Evolutionary conservation across 2,329 filamentous ascomycete genomes (phyloP), one percentile per base, ranked within the genome.

Genomic region (Beauveria varroae): DNA sequence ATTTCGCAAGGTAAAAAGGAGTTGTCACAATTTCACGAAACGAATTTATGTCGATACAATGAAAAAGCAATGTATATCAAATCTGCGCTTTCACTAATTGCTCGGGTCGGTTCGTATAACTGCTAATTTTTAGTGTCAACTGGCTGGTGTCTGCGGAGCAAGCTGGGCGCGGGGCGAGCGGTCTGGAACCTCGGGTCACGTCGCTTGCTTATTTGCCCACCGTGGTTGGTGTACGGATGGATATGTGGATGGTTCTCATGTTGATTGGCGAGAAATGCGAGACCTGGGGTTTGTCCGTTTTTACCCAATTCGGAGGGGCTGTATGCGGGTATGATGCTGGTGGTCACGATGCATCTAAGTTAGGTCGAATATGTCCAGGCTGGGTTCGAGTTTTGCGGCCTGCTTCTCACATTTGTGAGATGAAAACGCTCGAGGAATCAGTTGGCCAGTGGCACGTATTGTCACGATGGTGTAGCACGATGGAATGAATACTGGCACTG

Each of bases 261-360:
- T 41, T 49, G 18, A 44, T 56, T 56, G 54, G 54, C n/a, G 54
- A 56, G n/a, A 18, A 56, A 7, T 37, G 54, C 41, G 54, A 56
- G 26, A 34, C 18, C 41, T 44, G 40, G 53, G 40, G 26, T 37
- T 37, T 37, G n/a, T 37, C 28, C 49, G 28, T 8, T 37, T 20
- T n/a, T 52, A 12, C 49, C 49, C 10, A 20, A 52, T 52, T 37
- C 49, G 49, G 28, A 52, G 18, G 18, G n/a, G 34, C 12, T 26
- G 28, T 47, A 54, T 43, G 52, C 52, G 12, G 34, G 34, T 37
- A 12, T 14, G 34, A 37, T 37, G 34, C 34, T 37, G 34, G 34
- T 37, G 34, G 12, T 37, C 34, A 37, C 12, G 53, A n/a, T 55
- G 40, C 24, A 43, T 6, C 2, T 4, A 20, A 22, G n/a, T 41